A percentile compares a stretch with the other conserved stretches of the same genome.
Evolutionary conservation across 1,139 yeast genomes (phyloP).

Genomic region (Suhomyces panamericanus): DNA sequence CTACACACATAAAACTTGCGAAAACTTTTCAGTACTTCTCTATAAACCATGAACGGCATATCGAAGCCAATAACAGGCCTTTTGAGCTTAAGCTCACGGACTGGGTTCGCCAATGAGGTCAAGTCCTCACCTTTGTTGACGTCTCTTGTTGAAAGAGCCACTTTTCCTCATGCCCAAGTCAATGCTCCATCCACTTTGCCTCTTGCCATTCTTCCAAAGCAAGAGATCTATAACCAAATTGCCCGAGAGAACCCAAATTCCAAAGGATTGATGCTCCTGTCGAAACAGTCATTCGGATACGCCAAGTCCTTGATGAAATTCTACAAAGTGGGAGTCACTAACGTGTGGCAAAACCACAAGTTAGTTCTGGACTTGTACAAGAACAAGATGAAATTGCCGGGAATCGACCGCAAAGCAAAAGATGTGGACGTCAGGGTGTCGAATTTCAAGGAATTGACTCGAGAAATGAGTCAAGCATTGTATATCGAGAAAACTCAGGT

Average conservation of each 20-base stretch:
- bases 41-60: conserved; percentile 6
- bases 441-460: conserved; percentile 28
- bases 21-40: neutral
- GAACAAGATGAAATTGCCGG: conserved; percentile 23
- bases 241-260: conserved; percentile 21
- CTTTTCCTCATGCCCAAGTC: conserved; percentile 2
- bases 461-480: conserved; percentile 37
- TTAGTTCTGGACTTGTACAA: conserved; percentile 25
- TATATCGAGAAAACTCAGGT: conserved; percentile 35
- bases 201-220: conserved; percentile 31
- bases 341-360: conserved; percentile 47
- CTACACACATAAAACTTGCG: neutral
- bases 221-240: conserved; percentile 32
- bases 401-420: conserved; percentile 29
- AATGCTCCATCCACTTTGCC: conserved; percentile 47
- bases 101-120: conserved; percentile 3
- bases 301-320: conserved; percentile 45
- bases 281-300: conserved; percentile 39
- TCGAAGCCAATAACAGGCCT: conserved; percentile 2
- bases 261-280: conserved; percentile 23
- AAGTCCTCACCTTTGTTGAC: neutral
- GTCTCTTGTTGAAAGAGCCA: neutral
- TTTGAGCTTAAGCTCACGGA: neutral
- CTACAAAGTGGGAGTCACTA: conserved; percentile 53
- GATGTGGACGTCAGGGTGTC: conserved; percentile 29